These are phyloP conservation scores for Kwoniella sp. DNA, from an alignment of 768 basidiomycete species.

Conservation along the genomic window DNA sequence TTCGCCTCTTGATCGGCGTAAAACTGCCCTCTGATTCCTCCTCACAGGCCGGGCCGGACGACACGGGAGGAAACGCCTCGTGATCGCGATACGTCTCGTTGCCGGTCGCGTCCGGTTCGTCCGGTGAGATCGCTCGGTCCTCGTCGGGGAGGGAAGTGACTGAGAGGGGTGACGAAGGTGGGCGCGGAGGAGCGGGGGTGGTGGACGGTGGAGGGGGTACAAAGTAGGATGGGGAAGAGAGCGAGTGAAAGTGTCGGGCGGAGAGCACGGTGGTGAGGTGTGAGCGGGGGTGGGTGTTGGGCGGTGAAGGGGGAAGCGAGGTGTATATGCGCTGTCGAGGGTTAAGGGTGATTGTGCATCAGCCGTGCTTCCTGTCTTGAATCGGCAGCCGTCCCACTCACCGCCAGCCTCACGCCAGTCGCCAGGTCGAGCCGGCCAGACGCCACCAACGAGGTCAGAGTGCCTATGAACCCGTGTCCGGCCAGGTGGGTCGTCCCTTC, in stretches of 20 bases:
- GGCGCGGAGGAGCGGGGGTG: too few relatives aligned
- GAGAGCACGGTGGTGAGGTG: slow-evolving; percentile 41
- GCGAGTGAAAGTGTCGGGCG: slow-evolving; percentile 41
- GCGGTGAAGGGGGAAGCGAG: slow-evolving; percentile 27
- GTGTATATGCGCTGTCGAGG: slow-evolving; percentile 30
- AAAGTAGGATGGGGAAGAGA: slow-evolving; percentile 29
- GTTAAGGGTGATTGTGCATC: neutral
- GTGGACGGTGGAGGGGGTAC: slow-evolving; percentile 24
- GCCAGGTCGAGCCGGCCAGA: slow-evolving; percentile 37
- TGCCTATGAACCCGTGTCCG: slow-evolving; percentile 49
- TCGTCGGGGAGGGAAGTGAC: too few relatives aligned
- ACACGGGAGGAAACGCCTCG: slow-evolving; percentile 9
- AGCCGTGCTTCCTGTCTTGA: neutral
- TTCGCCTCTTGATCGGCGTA: slow-evolving; percentile 12
- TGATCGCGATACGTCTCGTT: too few relatives aligned
- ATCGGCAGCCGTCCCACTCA: slow-evolving; percentile 7
- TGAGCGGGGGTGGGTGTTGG: slow-evolving; percentile 1
- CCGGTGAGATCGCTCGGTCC: too few relatives aligned
- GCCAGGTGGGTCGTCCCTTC: slow-evolving; percentile 38
- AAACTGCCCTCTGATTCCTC: slow-evolving; percentile 16
- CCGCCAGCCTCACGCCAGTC: slow-evolving; percentile 40
- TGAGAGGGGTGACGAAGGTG: neutral
- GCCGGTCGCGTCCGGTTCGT: too few relatives aligned
- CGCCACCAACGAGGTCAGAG: slow-evolving; percentile 44
- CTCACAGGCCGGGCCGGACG: slow-evolving; percentile 1